phyloP scores from a whole-genome alignment of 2,329 filamentous ascomycete genomes.

The Harringtonia aguacate region DNA sequence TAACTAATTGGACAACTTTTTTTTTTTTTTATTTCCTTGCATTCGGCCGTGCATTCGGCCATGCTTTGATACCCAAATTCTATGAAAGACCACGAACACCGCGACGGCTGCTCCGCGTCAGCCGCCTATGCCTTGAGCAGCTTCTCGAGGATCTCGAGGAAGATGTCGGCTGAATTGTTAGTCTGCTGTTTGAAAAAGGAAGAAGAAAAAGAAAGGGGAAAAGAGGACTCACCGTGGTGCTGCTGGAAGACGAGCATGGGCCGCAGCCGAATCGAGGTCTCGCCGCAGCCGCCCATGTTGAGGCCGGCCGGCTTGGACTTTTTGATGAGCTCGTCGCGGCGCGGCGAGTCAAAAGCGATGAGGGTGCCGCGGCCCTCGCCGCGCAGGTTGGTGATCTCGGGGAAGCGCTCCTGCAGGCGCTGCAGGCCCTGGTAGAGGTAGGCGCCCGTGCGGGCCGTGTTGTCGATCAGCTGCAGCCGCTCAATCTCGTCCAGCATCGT shows the following conservation, averaged over 20 bases:
- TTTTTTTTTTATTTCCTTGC: too few species aligned
- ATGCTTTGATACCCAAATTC: too few species aligned
- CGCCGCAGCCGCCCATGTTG: slow-evolving; percentile 79
- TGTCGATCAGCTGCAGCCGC: slow-evolving; percentile 60
- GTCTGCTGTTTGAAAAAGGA: too few species aligned
- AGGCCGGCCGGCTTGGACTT: slow-evolving; percentile 71
- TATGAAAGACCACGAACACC: slow-evolving; percentile 48
- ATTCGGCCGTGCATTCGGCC: too few species aligned
- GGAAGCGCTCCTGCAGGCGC: slow-evolving; percentile 57
- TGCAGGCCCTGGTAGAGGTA: slow-evolving; percentile 67
- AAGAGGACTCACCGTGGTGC: slow-evolving; percentile 42
- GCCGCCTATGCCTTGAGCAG: slow-evolving; percentile 43
- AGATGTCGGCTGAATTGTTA: slow-evolving; percentile 51
- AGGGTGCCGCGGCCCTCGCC: slow-evolving; percentile 86
- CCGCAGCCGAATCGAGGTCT: slow-evolving; percentile 63
- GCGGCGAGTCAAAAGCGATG: slow-evolving; percentile 80
- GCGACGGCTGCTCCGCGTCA: too few species aligned
- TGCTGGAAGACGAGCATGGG: slow-evolving; percentile 92
- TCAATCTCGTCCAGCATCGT: slow-evolving; percentile 74
- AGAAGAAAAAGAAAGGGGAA: too few species aligned
- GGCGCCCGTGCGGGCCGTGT: slow-evolving; percentile 67
- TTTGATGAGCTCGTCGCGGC: slow-evolving; percentile 67
- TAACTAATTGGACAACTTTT: too few species aligned
- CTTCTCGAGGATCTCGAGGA: slow-evolving; percentile 71
- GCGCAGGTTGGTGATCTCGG: slow-evolving; percentile 73